phyloP scores from a whole-genome alignment of 2,329 filamentous ascomycete genomes.

The Aureobasidium sp. region DNA sequence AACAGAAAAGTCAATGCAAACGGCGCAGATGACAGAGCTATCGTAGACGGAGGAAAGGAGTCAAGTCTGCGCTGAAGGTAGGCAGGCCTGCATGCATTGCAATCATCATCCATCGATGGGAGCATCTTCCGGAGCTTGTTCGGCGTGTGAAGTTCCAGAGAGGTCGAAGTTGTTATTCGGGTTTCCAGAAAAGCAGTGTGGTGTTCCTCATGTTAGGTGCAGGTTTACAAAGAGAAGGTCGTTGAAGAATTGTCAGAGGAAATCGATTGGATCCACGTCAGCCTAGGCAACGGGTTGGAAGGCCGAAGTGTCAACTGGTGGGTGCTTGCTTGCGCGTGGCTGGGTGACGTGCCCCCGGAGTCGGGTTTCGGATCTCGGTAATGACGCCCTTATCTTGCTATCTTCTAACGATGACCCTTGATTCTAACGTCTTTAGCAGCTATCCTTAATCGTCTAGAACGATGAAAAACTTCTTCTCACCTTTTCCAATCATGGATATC shows the following conservation, averaged over 20 bases:
- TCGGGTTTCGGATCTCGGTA: neutral
- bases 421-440: no score
- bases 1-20: slow-evolving; percentile 62
- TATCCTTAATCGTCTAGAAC: neutral
- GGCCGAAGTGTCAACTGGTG: neutral
- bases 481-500: no score
- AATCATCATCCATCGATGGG: slow-evolving; percentile 30
- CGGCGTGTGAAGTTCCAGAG: neutral
- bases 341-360: neutral
- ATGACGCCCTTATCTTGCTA: neutral
- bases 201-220: neutral
- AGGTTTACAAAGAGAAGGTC: neutral
- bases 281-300: neutral
- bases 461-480: no score
- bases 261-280: neutral
- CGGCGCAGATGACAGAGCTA: slow-evolving; percentile 55
- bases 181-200: no score
- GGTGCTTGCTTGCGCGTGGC: neutral
- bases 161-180: neutral
- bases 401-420: neutral
- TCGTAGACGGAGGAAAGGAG: slow-evolving; percentile 37
- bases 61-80: slow-evolving; percentile 35
- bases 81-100: slow-evolving; percentile 51
- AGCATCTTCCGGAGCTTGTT: neutral
- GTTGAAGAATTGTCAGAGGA: neutral